A percentile compares a stretch with the other conserved stretches of the same genome.
Evolutionary conservation across 208 protist species (phyloP).

Genomic region (Wallacemonas collosoma): DNA sequence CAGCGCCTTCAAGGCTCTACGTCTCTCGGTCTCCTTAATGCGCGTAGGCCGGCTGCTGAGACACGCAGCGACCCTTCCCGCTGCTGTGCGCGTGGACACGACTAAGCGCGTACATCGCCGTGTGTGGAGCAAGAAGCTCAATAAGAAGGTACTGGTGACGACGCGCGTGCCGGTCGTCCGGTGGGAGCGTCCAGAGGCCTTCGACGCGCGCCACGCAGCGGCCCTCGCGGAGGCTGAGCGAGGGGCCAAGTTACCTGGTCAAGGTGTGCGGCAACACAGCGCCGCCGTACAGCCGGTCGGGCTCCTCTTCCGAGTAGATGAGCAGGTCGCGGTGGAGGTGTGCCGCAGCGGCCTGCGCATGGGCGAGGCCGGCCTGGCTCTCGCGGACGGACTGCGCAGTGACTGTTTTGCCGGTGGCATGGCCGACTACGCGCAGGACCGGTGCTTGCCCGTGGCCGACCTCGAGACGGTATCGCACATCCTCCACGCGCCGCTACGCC

Average conservation of each 20-base stretch:
- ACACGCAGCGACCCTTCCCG: constrained; percentile 45
- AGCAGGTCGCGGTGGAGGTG: constrained; percentile 38
- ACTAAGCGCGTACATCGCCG: constrained; percentile 44
- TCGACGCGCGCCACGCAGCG: neutral
- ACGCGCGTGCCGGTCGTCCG: constrained; percentile 48
- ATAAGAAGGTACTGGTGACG: constrained; percentile 41
- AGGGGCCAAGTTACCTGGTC: neutral
- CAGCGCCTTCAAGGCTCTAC: constrained; percentile 48
- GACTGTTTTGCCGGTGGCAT: constrained; percentile 52
- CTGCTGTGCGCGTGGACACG: constrained; percentile 35
- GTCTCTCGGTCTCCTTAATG: constrained; percentile 45
- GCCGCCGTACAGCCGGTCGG: constrained; percentile 30
- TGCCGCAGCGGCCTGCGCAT: constrained; percentile 47
- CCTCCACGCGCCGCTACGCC: neutral
- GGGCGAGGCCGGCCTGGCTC: constrained; percentile 36
- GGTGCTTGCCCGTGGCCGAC: constrained; percentile 35
- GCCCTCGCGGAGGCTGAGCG: neutral
- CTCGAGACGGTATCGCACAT: constrained; percentile 19
- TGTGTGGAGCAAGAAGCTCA: constrained; percentile 33
- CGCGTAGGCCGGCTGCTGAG: constrained; percentile 51
- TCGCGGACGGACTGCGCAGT: constrained; percentile 44
- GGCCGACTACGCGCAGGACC: constrained; percentile 32
- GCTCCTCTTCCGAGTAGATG: constrained; percentile 33
- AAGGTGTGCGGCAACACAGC: neutral
- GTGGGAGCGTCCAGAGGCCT: constrained; percentile 26